These are phyloP conservation scores for Ogataea dorogensis DNA, from an alignment of 805 yeast species.

Conservation along the genomic window DNA sequence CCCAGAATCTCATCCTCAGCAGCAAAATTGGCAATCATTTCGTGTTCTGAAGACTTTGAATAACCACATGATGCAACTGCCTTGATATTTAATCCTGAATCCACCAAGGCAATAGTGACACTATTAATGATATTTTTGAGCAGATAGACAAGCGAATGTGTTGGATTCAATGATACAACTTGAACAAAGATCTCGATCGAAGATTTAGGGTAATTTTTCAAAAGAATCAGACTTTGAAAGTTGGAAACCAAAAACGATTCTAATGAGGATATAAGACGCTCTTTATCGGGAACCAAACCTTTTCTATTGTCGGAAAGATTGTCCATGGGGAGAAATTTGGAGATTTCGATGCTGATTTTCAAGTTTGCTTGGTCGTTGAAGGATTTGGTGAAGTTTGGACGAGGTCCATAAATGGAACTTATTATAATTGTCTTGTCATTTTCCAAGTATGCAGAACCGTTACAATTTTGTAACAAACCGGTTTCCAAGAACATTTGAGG, in stretches of 20 bases:
- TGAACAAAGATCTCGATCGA: constrained; percentile 77
- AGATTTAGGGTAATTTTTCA: constrained; percentile 84
- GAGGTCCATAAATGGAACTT: constrained; percentile 82
- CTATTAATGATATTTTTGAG: constrained; percentile 53
- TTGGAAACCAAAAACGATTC: constrained; percentile 39
- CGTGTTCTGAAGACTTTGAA: constrained; percentile 14
- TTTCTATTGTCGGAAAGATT: constrained; percentile 37
- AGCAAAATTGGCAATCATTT: constrained; percentile 37
- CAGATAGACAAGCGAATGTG: constrained; percentile 35
- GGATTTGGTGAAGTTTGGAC: constrained; percentile 51
- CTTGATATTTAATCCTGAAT: constrained; percentile 77
- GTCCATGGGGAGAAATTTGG: constrained; percentile 39
- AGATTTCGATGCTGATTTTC: constrained; percentile 38
- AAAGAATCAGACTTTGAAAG: constrained; percentile 42
- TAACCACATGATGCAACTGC: constrained; percentile 72
- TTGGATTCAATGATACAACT: constrained; percentile 49
- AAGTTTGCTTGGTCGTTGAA: constrained; percentile 34
- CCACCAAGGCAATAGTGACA: constrained; percentile 72
- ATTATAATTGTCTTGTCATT: constrained; percentile 58
- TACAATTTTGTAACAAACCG: constrained; percentile 66
- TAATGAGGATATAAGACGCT: constrained; percentile 31
- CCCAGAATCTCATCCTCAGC: constrained; percentile 61
- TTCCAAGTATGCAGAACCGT: constrained; percentile 83
- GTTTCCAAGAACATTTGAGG: constrained; percentile 52
- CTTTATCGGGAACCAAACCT: constrained; percentile 15